Base-by-base conservation (phyloP, 2,329 filamentous ascomycete species). In the Stagonosporopsis chrysanthemi region DNA sequence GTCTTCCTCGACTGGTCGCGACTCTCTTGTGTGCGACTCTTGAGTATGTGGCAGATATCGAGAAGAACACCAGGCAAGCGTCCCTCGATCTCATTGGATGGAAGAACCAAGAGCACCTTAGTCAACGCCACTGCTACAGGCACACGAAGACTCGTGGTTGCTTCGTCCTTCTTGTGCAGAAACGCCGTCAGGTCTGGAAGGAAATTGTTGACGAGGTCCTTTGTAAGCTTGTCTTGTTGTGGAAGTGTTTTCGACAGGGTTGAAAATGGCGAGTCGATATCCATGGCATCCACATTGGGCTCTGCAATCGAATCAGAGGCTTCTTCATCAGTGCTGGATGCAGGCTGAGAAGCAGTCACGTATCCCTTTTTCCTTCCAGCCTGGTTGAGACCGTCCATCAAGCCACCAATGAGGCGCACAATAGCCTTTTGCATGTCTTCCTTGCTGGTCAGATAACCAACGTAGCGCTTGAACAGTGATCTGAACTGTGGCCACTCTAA, bases 401-500 rank as follows among this genome's bases (percentile, higher is more conserved):
- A 85, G 62, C 88, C 90, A 31, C 90, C 90, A 23, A 98, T 81
- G 23, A 99, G 84, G 52, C 90, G 87, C 51, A 97, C 88, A 14
- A 96, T 86, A 57, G 90, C 89, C 80, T 96, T 98, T 73, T 95
- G 90, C 66, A 90, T 83, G 17, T 96, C 90, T 26, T 90, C 87
- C 72, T 93, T 94, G 42, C 86, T 89, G 67, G 87, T 86, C 60
- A 98, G 83, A 70, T 95, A 96, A 48, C 88, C 85, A 55, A 92
- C 89, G 69, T 95, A 98, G 56, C 92, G 86, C 69, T 90, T 88
- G 62, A 99, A 85, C 14, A 94, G 87, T 6, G 90, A 90, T 38
- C 91, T 88, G 78, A 94, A 98, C 66, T 97, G 92, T 36, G 88
- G 88, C 93, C 94, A 98, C 69, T 95, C 91, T 14, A 99, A 78